Evolutionary conservation across 129 eudicot genomes (phyloP).

Genomic region (Saposhnikovia divaricata): DNA sequence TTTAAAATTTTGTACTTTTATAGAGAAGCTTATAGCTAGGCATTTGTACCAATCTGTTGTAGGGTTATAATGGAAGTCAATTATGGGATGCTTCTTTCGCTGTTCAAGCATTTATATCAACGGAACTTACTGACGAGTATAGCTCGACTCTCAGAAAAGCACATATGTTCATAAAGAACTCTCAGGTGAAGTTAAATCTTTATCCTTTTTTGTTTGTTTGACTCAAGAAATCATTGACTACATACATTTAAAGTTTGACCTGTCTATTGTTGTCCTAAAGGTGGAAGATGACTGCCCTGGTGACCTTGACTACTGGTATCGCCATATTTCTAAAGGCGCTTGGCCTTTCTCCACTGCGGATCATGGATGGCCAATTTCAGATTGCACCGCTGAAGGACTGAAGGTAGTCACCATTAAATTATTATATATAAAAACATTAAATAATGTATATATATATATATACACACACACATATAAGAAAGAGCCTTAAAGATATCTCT

Average conservation of each 20-base stretch:
- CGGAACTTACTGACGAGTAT: slow-evolving; percentile 68
- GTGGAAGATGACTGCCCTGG: slow-evolving; percentile 78
- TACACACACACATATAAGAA: neutral
- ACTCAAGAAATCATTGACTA: neutral
- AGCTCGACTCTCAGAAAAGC: slow-evolving; percentile 63
- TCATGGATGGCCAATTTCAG: slow-evolving; percentile 99
- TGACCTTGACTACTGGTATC: slow-evolving; percentile 70
- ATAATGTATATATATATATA: neutral
- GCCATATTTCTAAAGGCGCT: slow-evolving; percentile 95
- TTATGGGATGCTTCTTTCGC: slow-evolving; percentile 81
- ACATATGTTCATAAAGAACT: slow-evolving; percentile 52
- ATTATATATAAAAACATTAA: neutral
- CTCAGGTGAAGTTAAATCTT: slow-evolving; percentile 52
- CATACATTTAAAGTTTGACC: neutral
- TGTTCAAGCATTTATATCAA: slow-evolving; percentile 71
- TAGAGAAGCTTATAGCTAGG: neutral
- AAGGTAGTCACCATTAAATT: slow-evolving; percentile 39
- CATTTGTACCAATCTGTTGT: slow-evolving; percentile 16
- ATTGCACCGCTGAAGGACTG: slow-evolving; percentile 92
- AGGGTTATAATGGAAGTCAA: slow-evolving; percentile 99
- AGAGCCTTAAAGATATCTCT: neutral
- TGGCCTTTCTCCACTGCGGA: slow-evolving; percentile 99
- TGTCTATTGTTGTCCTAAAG: slow-evolving; percentile 27
- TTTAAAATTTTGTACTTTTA: neutral
- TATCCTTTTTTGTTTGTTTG: neutral